These are phyloP conservation scores for Sungouiella blattae DNA, from an alignment of 805 yeast species.

Conservation along the genomic window DNA sequence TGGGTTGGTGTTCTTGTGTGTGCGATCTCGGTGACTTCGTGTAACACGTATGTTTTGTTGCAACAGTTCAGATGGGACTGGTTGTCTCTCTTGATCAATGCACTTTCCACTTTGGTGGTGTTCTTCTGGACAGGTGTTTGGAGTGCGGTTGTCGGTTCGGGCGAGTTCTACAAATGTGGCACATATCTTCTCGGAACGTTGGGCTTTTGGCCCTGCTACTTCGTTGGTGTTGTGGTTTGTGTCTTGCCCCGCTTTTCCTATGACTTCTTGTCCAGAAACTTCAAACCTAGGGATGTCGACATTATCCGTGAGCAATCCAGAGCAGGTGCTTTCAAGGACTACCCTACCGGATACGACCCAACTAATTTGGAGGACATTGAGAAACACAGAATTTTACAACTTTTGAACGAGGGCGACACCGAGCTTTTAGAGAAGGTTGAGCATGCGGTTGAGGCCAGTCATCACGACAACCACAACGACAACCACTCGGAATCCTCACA, in stretches of 20 bases:
- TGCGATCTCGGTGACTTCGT: slow-evolving; percentile 57
- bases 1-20: slow-evolving; percentile 67
- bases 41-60: slow-evolving; percentile 62
- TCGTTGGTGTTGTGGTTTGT: slow-evolving; percentile 52
- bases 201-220: slow-evolving; percentile 61
- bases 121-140: slow-evolving; percentile 82
- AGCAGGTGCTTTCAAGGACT: slow-evolving; percentile 48
- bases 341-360: slow-evolving; percentile 52
- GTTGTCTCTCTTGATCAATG: slow-evolving; percentile 51
- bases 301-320: slow-evolving; percentile 61
- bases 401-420: slow-evolving; percentile 32
- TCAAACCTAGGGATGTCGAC: slow-evolving; percentile 64
- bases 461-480: slow-evolving; percentile 3
- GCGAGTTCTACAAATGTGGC: slow-evolving; percentile 64
- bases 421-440: slow-evolving; percentile 33
- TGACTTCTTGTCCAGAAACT: slow-evolving; percentile 49
- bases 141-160: slow-evolving; percentile 50
- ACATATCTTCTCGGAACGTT: slow-evolving; percentile 58
- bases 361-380: slow-evolving; percentile 44
- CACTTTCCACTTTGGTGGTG: slow-evolving; percentile 54
- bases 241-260: slow-evolving; percentile 58
- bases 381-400: slow-evolving; percentile 30
- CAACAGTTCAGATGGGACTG: slow-evolving; percentile 80
- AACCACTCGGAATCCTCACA: slow-evolving; percentile 6
- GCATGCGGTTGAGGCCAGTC: slow-evolving; percentile 19